A percentile compares a stretch with the other conserved stretches of the same genome.
phyloP scores from a whole-genome alignment of 2,329 filamentous ascomycete genomes.

The Xylariaceae sp. region DNA sequence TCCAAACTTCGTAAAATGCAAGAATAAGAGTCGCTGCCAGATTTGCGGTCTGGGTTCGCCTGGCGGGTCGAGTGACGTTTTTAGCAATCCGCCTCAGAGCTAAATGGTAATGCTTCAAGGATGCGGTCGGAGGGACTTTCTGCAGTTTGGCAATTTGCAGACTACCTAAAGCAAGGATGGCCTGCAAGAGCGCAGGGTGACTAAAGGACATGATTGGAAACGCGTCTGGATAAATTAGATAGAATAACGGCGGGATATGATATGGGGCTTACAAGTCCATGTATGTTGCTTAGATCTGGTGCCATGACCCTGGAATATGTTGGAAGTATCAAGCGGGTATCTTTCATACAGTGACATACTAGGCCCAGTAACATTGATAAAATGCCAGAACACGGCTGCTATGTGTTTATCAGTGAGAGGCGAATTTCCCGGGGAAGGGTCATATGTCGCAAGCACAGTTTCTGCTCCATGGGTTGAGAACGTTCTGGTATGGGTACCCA shows the following conservation, averaged over 20 bases:
- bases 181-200: constrained; percentile 83
- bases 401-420: constrained; percentile 80
- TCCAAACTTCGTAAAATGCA: constrained; percentile 92
- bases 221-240: constrained; percentile 53
- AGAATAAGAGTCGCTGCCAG: constrained; percentile 85
- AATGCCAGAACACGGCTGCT: constrained; percentile 84
- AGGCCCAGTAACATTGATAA: constrained; percentile 83
- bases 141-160: constrained; percentile 86
- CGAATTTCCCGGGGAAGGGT: constrained; percentile 61
- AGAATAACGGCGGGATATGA: constrained; percentile 14
- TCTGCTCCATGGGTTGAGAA: constrained; percentile 49
- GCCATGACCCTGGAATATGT: constrained; percentile 60
- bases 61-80: constrained; percentile 66
- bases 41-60: constrained; percentile 73
- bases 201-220: constrained; percentile 81
- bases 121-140: constrained; percentile 69
- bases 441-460: constrained; percentile 61
- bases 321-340: constrained; percentile 69
- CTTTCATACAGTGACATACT: constrained; percentile 86
- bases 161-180: constrained; percentile 83
- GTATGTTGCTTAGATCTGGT: constrained; percentile 62
- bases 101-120: constrained; percentile 88
- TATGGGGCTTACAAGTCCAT: constrained; percentile 46
- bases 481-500: constrained; percentile 46
- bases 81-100: constrained; percentile 75